A percentile compares a stretch with the other conserved stretches of the same genome.
Evolutionary conservation across 257 asterid genomes (phyloP).

Genomic region (Solanum rostratum): DNA sequence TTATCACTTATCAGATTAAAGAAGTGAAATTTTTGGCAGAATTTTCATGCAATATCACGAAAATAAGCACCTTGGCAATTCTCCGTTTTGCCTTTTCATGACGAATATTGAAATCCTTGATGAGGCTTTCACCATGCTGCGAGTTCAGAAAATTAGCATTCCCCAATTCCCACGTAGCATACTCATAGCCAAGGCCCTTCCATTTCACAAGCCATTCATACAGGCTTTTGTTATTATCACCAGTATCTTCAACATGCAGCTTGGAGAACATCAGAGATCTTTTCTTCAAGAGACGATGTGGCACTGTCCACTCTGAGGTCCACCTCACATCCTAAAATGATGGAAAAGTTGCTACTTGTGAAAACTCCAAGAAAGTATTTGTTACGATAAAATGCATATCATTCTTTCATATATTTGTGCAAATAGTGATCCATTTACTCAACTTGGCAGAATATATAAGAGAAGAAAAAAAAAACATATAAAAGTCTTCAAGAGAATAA

Average conservation of each 20-base stretch:
- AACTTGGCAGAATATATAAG: background rate
- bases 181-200: slow-evolving; percentile 50
- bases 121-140: slow-evolving; percentile 31
- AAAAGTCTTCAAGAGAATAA: background rate
- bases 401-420: background rate
- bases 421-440: background rate
- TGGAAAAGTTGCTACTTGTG: background rate
- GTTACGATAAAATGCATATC: background rate
- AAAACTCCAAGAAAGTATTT: background rate
- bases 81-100: slow-evolving; percentile 21
- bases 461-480: background rate
- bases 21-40: background rate
- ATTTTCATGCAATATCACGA: background rate
- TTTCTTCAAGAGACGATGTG: slow-evolving; percentile 51
- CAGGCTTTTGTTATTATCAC: slow-evolving; percentile 26
- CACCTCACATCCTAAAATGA: slow-evolving; percentile 33
- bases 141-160: slow-evolving; percentile 31
- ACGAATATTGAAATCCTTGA: slow-evolving; percentile 40
- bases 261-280: slow-evolving; percentile 20
- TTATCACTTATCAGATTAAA: background rate
- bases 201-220: slow-evolving; percentile 76
- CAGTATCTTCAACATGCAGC: slow-evolving; percentile 18
- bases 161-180: slow-evolving; percentile 69
- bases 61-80: slow-evolving; percentile 35
- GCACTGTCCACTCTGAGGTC: slow-evolving; percentile 55